Evolutionary conservation across 768 basidiomycete species (phyloP), one percentile per base, ranked within the genome.

Genomic region (Suillus tomentosus): DNA sequence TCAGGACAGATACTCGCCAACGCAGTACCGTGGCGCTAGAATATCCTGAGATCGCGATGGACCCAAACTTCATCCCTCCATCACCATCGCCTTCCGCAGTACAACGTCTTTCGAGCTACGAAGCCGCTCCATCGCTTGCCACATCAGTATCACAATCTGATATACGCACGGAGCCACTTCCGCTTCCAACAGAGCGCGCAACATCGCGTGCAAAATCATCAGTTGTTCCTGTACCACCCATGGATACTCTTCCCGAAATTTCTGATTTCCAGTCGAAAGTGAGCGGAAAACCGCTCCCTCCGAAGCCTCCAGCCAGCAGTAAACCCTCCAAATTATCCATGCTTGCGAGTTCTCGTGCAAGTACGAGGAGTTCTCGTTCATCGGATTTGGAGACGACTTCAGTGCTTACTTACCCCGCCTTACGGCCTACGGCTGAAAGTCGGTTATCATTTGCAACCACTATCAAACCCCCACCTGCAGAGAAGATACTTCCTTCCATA

Each of bases 31-130:
- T 42, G 36, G 65, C 62, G 2, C 48, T 34, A 39, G 65, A 60
- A 34, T 27, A 69, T 65, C 57, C 60, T 36, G 56, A 48, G 17
- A 68, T 57, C 17, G 70, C 75, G 14, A 57, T 75, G 54, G 82
- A 88, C 73, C 87, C 88, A 36, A 86, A 89, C 65, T 76, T 74
- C 13, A 86, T 87, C 62, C 81, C 83, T 24, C 83, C 86, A 22
- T 91, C 90, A 14, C 90, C 89, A 47, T 86, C 90, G 27, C 79
- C 77, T 2, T 91, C 90, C 24, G 90, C 90, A 19, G 69, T 89
- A n/a, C 79, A 83, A 43, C 79, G 84, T 37, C 78, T 90, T 39
- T 86, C 89, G 14, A 79, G 78, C 40, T 84, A 84, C 59, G 87
- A 89, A 66, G 79, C 81, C 60, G 80, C 84, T 8, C 86, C 86